Conservation (phyloP, 768 basidiomycete genomes). For the Leccinum disarticulatum region DNA sequence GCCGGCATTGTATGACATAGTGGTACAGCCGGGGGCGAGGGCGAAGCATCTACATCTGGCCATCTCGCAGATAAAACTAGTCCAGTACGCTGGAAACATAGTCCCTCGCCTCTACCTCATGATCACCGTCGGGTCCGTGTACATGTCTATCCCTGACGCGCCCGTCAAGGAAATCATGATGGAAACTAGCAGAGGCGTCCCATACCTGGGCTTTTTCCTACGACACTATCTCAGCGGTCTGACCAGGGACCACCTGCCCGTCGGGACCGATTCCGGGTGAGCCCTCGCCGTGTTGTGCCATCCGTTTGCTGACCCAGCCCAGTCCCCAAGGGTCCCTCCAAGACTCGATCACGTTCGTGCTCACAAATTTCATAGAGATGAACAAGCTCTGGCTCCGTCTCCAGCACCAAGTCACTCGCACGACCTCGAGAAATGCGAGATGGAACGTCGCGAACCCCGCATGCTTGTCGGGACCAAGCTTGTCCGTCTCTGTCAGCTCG, state of each 20-base stretch:
- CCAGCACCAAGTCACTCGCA: constrained; percentile 77
- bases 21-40: constrained; percentile 4
- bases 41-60: not conserved
- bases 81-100: too few relatives aligned
- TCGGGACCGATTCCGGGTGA: too few relatives aligned
- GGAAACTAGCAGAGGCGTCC: constrained; percentile 97
- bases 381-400: constrained; percentile 99
- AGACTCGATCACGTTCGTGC: constrained; percentile 55
- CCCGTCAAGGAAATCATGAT: constrained; percentile 99
- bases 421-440: too few relatives aligned
- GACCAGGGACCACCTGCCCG: too few relatives aligned
- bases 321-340: constrained; percentile 38
- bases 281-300: too few relatives aligned
- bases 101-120: constrained; percentile 79
- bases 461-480: constrained; percentile 40
- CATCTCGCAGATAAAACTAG: too few relatives aligned
- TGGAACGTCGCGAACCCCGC: constrained; percentile 41
- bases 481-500: too few relatives aligned
- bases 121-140: constrained; percentile 99
- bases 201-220: too few relatives aligned
- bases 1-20: not conserved
- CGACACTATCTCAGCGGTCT: too few relatives aligned
- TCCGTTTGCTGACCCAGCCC: too few relatives aligned
- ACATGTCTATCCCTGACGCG: constrained; percentile 97
- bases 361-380: constrained; percentile 99